phyloP scores from a whole-genome alignment of 352 stramenopile genomes.

The Globisporangium canariense region DNA sequence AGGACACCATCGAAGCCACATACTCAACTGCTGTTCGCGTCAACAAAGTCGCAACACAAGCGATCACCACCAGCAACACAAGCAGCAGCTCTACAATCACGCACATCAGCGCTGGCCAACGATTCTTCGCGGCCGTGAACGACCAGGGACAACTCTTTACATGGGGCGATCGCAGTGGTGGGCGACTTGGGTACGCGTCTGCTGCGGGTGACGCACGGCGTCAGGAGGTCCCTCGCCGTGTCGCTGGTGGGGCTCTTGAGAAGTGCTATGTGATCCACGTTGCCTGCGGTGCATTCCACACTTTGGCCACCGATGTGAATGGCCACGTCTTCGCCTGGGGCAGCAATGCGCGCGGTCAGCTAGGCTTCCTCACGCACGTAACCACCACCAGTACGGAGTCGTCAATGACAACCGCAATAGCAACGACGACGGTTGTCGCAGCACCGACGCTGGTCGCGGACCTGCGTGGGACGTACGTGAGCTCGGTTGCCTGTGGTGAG shows the following conservation, averaged over 20 bases:
- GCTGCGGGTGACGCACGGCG: conserved; percentile 42
- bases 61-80: not conserved
- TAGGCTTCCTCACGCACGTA: conserved; percentile 35
- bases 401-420: not conserved
- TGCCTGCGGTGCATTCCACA: conserved; percentile 67
- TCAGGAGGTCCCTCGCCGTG: conserved; percentile 33
- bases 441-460: conserved; percentile 35
- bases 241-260: conserved; percentile 23
- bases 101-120: conserved; percentile 41
- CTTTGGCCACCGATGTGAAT: conserved; percentile 64
- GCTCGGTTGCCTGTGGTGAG: conserved; percentile 59
- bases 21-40: conserved; percentile 11
- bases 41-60: conserved; percentile 5
- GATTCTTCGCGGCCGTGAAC: conserved; percentile 55
- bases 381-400: not conserved
- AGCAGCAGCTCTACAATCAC: conserved; percentile 18
- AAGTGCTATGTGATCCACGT: conserved; percentile 48
- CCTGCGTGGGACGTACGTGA: conserved; percentile 60
- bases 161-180: conserved; percentile 63
- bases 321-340: conserved; percentile 76
- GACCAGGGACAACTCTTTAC: conserved; percentile 42
- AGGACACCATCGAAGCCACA: not conserved
- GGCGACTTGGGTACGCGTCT: conserved; percentile 51
- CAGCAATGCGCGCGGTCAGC: conserved; percentile 47
- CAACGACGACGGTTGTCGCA: conserved; percentile 22